These are phyloP conservation scores for Reticulascus tulasneorum DNA, from an alignment of 2,329 filamentous ascomycete species.

Conservation along the genomic window DNA sequence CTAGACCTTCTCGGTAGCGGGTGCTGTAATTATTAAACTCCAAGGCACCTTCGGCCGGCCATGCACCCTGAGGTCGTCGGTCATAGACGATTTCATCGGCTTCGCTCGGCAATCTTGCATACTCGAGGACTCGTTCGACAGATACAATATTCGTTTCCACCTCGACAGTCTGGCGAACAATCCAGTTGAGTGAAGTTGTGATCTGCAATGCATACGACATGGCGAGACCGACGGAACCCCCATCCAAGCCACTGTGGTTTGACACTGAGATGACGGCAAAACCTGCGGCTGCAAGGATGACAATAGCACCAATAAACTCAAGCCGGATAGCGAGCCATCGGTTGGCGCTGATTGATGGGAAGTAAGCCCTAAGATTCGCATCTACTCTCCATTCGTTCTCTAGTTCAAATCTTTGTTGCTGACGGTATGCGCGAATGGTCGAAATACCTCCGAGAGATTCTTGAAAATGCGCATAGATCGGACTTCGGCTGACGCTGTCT, in stretches of 20 bases:
- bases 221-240: slow-evolving; percentile 81
- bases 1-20: slow-evolving; percentile 82
- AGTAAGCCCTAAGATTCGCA: slow-evolving; percentile 89
- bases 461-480: slow-evolving; percentile 97
- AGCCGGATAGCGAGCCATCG: slow-evolving; percentile 92
- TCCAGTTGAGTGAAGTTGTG: slow-evolving; percentile 97
- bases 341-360: slow-evolving; percentile 90
- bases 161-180: slow-evolving; percentile 95
- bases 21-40: slow-evolving; percentile 93
- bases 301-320: slow-evolving; percentile 91
- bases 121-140: slow-evolving; percentile 95
- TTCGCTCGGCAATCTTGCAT: slow-evolving; percentile 85
- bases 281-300: slow-evolving; percentile 82
- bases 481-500: slow-evolving; percentile 91
- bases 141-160: slow-evolving; percentile 99
- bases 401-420: slow-evolving; percentile 78
- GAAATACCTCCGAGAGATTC: slow-evolving; percentile 91
- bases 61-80: slow-evolving; percentile 80
- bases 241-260: slow-evolving; percentile 56
- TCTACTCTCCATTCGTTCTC: slow-evolving; percentile 99
- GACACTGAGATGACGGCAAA: slow-evolving; percentile 79
- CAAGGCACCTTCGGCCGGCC: slow-evolving; percentile 86
- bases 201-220: slow-evolving; percentile 99
- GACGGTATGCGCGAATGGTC: slow-evolving; percentile 91
- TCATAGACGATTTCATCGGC: slow-evolving; percentile 90